A percentile compares a stretch with the other conserved stretches of the same genome.
Conservation (phyloP, 2,329 filamentous ascomycete genomes). For the Pestalotiopsis sp. region DNA sequence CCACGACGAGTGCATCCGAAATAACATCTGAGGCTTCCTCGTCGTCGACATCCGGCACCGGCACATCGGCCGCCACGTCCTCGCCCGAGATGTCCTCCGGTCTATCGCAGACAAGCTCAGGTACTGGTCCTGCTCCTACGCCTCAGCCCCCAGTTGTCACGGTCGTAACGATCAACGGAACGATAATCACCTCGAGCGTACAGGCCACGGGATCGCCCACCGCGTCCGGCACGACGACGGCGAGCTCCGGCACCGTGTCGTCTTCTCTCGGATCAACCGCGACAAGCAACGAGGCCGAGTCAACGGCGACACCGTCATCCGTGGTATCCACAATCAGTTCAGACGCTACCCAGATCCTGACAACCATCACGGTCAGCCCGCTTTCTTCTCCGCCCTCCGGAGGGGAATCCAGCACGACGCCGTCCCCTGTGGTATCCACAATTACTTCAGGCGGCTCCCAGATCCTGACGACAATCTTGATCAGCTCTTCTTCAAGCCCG, state of each 20-base stretch:
- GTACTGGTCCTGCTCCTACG: neutral
- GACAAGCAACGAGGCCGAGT: neutral
- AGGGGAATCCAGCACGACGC: too few relatives aligned
- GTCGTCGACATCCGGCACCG: neutral
- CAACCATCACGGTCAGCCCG: too few relatives aligned
- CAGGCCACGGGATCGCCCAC: neutral
- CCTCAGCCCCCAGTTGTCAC: neutral
- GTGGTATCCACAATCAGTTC: too few relatives aligned
- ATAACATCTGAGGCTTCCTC: neutral
- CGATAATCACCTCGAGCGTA: conserved; percentile 4
- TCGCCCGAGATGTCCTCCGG: neutral
- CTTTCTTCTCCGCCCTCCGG: too few relatives aligned
- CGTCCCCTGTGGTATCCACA: too few relatives aligned
- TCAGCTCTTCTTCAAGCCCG: too few relatives aligned
- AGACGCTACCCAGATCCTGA: too few relatives aligned
- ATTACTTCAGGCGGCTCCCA: too few relatives aligned
- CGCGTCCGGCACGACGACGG: neutral
- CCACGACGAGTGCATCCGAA: neutral
- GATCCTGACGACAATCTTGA: too few relatives aligned
- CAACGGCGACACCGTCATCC: neutral
- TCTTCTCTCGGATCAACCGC: neutral
- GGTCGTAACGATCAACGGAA: neutral
- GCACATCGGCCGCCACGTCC: neutral
- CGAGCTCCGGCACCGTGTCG: neutral
- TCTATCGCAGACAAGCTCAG: neutral